Conservation (phyloP, 805 yeast genomes). For the Candida maltosa region DNA sequence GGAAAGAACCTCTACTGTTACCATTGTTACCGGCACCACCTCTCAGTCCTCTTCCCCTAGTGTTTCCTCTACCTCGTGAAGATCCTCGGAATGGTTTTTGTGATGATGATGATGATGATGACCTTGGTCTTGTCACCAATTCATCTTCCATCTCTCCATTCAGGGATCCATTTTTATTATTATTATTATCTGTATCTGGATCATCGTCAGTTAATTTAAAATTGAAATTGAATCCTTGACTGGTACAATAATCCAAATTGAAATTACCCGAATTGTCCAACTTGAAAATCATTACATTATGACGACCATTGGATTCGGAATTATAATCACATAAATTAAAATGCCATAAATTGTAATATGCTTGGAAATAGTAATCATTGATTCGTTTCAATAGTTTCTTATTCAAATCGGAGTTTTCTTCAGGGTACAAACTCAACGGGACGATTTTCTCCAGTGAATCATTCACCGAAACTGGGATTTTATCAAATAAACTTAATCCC, state of each 20-base stretch:
- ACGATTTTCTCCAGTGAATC: slow-evolving; percentile 40
- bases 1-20: slow-evolving; percentile 8
- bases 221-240: slow-evolving; percentile 64
- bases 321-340: slow-evolving; percentile 62
- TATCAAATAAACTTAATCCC: slow-evolving; percentile 61
- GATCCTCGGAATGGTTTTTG: not conserved
- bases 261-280: slow-evolving; percentile 43
- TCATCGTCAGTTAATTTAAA: slow-evolving; percentile 31
- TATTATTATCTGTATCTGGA: slow-evolving; percentile 7
- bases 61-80: too few species aligned
- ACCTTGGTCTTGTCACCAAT: too few species aligned
- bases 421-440: slow-evolving; percentile 29
- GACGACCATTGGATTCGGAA: slow-evolving; percentile 12
- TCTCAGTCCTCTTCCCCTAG: too few species aligned
- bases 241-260: slow-evolving; percentile 44
- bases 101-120: too few species aligned
- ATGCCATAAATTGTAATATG: slow-evolving; percentile 77
- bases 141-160: too few species aligned
- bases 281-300: slow-evolving; percentile 47
- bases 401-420: slow-evolving; percentile 17
- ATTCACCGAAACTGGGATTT: slow-evolving; percentile 48
- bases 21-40: slow-evolving; percentile 1
- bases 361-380: slow-evolving; percentile 59
- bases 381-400: slow-evolving; percentile 43
- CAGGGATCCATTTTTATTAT: slow-evolving; percentile 5